phyloP scores from a whole-genome alignment of 768 basidiomycete genomes.

The Boletus pseudo-olivaceus region DNA sequence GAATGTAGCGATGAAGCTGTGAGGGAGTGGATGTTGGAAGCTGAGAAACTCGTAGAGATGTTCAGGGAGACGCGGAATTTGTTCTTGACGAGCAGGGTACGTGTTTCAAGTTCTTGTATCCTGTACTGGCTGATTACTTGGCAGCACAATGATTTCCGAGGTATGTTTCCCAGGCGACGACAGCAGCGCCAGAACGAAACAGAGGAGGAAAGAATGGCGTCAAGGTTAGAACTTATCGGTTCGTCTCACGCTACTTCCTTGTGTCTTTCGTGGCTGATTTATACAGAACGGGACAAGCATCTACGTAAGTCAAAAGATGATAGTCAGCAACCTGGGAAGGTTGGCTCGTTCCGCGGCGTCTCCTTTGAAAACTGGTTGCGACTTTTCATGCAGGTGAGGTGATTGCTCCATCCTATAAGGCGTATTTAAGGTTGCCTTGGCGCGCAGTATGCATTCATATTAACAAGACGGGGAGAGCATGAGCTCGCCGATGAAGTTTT shows the following conservation, averaged over 20 bases:
- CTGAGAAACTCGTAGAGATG: constrained; percentile 82
- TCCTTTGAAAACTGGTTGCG: constrained; percentile 81
- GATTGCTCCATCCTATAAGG: not conserved
- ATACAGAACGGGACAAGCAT: constrained; percentile 30
- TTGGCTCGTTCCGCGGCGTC: constrained; percentile 75
- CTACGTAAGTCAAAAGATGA: constrained; percentile 47
- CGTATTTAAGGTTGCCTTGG: constrained; percentile 5
- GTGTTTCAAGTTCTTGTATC: constrained; percentile 29
- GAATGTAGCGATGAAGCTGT: constrained; percentile 47
- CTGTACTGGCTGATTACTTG: constrained; percentile 4
- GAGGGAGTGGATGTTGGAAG: constrained; percentile 76
- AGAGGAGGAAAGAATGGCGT: constrained; percentile 44
- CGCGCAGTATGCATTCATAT: constrained; percentile 67
- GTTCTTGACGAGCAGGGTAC: constrained; percentile 74
- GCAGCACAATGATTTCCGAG: constrained; percentile 19
- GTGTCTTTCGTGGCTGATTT: not conserved
- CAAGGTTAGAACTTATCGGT: constrained; percentile 64
- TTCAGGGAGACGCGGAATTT: constrained; percentile 84
- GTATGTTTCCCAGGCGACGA: constrained; percentile 18
- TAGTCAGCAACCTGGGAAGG: constrained; percentile 38
- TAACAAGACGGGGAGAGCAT: constrained; percentile 60
- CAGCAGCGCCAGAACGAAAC: constrained; percentile 12
- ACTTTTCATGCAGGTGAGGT: constrained; percentile 74
- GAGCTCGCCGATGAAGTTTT: constrained; percentile 71
- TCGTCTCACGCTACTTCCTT: not conserved